Percentiles rank a stretch among this genome's conserved stretches.
These are phyloP conservation scores for Podaxis sp. DNA, from an alignment of 768 basidiomycete species.

Conservation along the genomic window DNA sequence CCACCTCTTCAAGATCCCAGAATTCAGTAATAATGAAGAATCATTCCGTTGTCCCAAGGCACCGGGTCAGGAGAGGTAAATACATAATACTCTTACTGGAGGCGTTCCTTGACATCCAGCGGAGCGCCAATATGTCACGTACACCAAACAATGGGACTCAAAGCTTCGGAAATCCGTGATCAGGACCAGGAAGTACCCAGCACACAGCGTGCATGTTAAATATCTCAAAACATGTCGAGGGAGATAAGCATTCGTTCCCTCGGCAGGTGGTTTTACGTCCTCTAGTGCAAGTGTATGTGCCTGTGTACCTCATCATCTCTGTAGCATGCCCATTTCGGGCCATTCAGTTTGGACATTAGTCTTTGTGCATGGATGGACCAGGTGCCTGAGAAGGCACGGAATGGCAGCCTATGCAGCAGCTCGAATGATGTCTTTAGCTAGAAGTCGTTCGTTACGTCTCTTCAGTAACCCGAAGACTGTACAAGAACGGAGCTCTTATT, in stretches of 20 bases:
- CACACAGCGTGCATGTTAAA: neutral
- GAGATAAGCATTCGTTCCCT: neutral
- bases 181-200: neutral
- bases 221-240: neutral
- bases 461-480: too few relatives aligned
- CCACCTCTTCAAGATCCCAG: neutral
- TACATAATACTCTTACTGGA: neutral
- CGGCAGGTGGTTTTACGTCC: neutral
- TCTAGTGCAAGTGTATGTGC: neutral
- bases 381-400: neutral
- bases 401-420: neutral
- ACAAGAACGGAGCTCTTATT: too few relatives aligned
- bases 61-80: neutral
- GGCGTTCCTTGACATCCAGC: constrained; percentile 3
- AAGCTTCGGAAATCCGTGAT: neutral
- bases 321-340: neutral
- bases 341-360: neutral
- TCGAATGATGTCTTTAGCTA: neutral
- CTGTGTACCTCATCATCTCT: neutral
- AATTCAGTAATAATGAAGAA: neutral
- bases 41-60: neutral
- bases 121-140: constrained; percentile 3
- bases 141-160: neutral
- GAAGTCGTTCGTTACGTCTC: neutral
- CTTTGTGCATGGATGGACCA: neutral